Evolutionary conservation across 2,329 filamentous ascomycete species (phyloP).

Genomic region (Botrytis squamosa): DNA sequence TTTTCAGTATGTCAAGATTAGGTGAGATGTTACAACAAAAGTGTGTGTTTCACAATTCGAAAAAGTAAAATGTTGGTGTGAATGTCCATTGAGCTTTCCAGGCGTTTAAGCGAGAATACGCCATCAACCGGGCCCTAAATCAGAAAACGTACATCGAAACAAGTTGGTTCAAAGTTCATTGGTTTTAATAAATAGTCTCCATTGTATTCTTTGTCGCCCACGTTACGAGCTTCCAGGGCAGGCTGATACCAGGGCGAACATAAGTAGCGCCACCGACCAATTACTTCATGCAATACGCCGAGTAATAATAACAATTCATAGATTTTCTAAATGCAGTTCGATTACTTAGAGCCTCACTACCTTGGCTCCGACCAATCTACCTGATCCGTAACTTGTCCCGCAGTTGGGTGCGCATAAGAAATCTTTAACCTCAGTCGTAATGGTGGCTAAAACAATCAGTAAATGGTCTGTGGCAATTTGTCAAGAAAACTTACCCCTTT

Average conservation of each 20-base stretch:
- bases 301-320: constrained; percentile 9
- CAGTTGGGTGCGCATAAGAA: constrained; percentile 70
- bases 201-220: background rate
- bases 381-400: constrained; percentile 77
- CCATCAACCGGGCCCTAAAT: background rate
- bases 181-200: background rate
- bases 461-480: constrained; percentile 16
- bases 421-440: constrained; percentile 84
- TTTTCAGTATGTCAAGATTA: no score
- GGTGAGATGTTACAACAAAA: background rate
- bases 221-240: background rate
- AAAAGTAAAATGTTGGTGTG: background rate
- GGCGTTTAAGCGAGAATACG: background rate
- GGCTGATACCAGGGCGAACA: background rate
- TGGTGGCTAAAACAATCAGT: constrained; percentile 56
- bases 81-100: background rate
- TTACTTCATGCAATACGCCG: constrained; percentile 7
- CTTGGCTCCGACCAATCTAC: constrained; percentile 91
- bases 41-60: background rate
- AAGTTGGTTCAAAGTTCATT: background rate
- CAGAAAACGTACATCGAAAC: background rate
- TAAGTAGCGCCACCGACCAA: background rate
- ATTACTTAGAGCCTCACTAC: constrained; percentile 24
- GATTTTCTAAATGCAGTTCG: constrained; percentile 12
- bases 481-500: constrained; percentile 72